A percentile compares a stretch with the other conserved stretches of the same genome.
Conservation (phyloP, 345 rosid species). For the Laguncularia racemosa region DNA sequence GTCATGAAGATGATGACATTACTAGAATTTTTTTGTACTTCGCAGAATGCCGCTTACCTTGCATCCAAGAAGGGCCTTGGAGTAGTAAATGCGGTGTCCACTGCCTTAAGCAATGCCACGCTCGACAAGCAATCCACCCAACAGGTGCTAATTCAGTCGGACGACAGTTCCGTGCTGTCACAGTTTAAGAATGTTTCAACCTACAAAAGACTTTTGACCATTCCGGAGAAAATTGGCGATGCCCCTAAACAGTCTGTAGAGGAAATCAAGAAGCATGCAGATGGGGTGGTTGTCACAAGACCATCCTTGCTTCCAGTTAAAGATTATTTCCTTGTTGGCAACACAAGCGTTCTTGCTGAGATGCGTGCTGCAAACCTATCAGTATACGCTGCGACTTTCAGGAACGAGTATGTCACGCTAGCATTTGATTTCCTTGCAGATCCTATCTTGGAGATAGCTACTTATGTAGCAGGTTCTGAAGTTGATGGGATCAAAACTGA, state of each 20-base stretch:
- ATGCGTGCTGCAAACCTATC: constrained; percentile 59
- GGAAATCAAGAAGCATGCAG: constrained; percentile 67
- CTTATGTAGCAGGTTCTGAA: constrained; percentile 31
- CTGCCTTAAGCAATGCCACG: constrained; percentile 52
- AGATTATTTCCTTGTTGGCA: constrained; percentile 28
- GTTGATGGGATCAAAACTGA: constrained; percentile 73
- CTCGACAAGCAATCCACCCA: constrained; percentile 64
- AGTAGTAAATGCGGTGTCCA: constrained; percentile 37
- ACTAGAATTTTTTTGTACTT: background rate
- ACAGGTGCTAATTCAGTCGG: constrained; percentile 69
- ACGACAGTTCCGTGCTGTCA: constrained; percentile 60
- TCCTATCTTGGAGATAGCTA: constrained; percentile 61
- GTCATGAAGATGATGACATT: background rate
- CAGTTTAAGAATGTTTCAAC: constrained; percentile 34
- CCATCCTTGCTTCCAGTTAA: constrained; percentile 23
- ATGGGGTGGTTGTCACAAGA: constrained; percentile 45
- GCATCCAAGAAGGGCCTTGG: constrained; percentile 73
- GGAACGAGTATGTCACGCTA: constrained; percentile 55
- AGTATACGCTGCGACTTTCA: constrained; percentile 50
- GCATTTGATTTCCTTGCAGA: constrained; percentile 69
- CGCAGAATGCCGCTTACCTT: constrained; percentile 81
- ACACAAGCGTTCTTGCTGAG: constrained; percentile 40
- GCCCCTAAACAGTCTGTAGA: constrained; percentile 42
- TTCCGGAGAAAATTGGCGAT: constrained; percentile 37
- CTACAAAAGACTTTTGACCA: constrained; percentile 46